Evolutionary conservation across 768 basidiomycete genomes (phyloP).

Genomic region (Tulasnella calospora): DNA sequence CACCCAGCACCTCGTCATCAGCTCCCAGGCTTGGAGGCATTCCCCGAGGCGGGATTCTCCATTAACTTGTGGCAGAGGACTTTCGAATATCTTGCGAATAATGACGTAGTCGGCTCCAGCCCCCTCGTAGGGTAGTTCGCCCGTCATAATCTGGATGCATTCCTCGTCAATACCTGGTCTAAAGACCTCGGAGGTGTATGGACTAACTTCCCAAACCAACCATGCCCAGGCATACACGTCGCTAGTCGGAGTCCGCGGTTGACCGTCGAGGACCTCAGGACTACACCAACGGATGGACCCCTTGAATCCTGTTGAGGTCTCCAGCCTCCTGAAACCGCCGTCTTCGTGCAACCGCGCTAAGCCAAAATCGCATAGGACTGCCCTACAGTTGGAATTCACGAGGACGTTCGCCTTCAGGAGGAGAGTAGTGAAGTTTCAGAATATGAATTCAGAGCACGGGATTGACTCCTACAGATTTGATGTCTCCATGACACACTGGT

Average conservation of each 20-base stretch:
- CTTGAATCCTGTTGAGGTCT: slow-evolving; percentile 5
- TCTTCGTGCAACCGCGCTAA: background rate
- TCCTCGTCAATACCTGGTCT: background rate
- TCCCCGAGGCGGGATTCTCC: background rate
- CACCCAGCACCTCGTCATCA: background rate
- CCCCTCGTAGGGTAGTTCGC: background rate
- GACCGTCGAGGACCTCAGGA: slow-evolving; percentile 14
- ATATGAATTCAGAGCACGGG: background rate
- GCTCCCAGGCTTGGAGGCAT: background rate
- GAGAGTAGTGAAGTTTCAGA: background rate
- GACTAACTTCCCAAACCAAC: too few species aligned
- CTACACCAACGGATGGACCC: slow-evolving; percentile 17
- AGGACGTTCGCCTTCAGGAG: background rate
- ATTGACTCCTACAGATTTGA: background rate
- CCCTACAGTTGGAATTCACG: background rate
- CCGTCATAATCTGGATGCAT: background rate
- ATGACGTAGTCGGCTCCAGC: background rate
- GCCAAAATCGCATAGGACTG: slow-evolving; percentile 19
- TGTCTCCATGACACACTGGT: slow-evolving; percentile 13
- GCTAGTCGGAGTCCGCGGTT: background rate
- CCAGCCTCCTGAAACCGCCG: background rate
- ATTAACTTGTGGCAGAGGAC: background rate
- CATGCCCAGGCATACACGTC: slow-evolving; percentile 2
- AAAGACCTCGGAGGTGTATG: background rate
- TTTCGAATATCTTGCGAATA: background rate